Evolutionary conservation across 306 rosid genomes (phyloP), one percentile per base, ranked within the genome.

Genomic region (Vicia villosa): DNA sequence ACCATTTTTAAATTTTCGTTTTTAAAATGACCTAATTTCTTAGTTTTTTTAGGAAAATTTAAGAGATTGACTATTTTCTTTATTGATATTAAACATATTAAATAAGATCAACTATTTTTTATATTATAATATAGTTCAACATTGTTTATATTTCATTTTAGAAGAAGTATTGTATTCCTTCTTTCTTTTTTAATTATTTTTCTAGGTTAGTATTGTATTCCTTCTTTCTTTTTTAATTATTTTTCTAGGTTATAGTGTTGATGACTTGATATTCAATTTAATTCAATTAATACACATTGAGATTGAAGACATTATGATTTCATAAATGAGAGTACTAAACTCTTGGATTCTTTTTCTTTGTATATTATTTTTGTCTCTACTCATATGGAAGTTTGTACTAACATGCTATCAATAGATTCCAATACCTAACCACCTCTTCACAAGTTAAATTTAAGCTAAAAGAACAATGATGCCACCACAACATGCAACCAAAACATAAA

Each of bases 321-420:
- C 78, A 72, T 72, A 49, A 49, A 72, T 42, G 51, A 71, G 60
- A 68, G 20, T 47, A 54, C 17, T 54, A 36, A 10, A 78, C 74
- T 47, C 14, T 65, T 32, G 45, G 77, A 34, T 34, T 40, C 37
- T 13, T 5, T 59, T 16, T 10, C 0, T 59, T 40, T 2, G 10
- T 10, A 5, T 37, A 17, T 5, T 10, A 36, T 4, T 34, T 37
- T 63, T 63, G 68, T 63, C 68, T 20, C 4, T 63, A 40, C 68
- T 40, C 65, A 28, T 72, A 32, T 63, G 77, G 64, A 59, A 66
- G 70, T 49, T 66, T 52, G 74, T 12, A 55, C 37, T 55, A 58
- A 59, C 74, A 59, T 51, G 42, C 60, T 4, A 41, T 34, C 69
- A 72, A 21, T 56, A 66, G 30, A 73, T 60, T 54, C 70, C 70